phyloP scores from a whole-genome alignment of 306 rosid genomes.

The Astragalus glycyphyllos region DNA sequence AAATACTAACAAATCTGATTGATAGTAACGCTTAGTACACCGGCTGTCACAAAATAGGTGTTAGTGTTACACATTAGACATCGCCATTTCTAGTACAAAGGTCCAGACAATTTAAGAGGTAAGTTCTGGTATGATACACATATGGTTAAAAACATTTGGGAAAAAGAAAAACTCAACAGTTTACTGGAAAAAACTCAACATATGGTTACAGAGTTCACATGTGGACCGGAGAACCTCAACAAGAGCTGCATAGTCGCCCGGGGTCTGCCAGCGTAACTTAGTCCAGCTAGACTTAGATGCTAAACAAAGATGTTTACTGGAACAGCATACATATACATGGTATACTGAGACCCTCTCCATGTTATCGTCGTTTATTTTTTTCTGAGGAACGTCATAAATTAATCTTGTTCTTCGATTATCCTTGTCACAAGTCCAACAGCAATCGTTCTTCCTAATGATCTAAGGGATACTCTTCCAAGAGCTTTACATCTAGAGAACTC shows the following conservation, averaged over 20 bases:
- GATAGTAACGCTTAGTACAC: not conserved
- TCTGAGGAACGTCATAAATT: slow-evolving; percentile 22
- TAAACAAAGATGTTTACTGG: slow-evolving; percentile 25
- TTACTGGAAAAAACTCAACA: slow-evolving; percentile 42
- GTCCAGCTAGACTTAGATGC: slow-evolving; percentile 24
- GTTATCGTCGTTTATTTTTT: not conserved
- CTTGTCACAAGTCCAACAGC: slow-evolving; percentile 84
- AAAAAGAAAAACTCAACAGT: slow-evolving; percentile 33
- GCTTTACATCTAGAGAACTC: slow-evolving; percentile 74
- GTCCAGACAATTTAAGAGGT: slow-evolving; percentile 1
- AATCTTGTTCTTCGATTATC: slow-evolving; percentile 59
- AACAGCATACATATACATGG: slow-evolving; percentile 20
- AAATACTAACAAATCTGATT: not conserved
- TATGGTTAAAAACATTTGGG: slow-evolving; percentile 34
- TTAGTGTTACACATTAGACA: not conserved
- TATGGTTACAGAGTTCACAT: slow-evolving; percentile 30
- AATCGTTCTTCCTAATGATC: slow-evolving; percentile 82
- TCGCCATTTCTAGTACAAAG: slow-evolving; percentile 13
- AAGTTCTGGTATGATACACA: slow-evolving; percentile 42
- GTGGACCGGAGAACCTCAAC: slow-evolving; percentile 38
- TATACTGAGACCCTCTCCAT: slow-evolving; percentile 29
- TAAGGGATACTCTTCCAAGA: slow-evolving; percentile 83
- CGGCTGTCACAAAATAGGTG: not conserved
- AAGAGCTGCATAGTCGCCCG: slow-evolving; percentile 23
- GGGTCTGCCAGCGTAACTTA: slow-evolving; percentile 28